Base-by-base conservation (phyloP, 495 filamentous ascomycete genomes). In the Trichocladium antarcticum region DNA sequence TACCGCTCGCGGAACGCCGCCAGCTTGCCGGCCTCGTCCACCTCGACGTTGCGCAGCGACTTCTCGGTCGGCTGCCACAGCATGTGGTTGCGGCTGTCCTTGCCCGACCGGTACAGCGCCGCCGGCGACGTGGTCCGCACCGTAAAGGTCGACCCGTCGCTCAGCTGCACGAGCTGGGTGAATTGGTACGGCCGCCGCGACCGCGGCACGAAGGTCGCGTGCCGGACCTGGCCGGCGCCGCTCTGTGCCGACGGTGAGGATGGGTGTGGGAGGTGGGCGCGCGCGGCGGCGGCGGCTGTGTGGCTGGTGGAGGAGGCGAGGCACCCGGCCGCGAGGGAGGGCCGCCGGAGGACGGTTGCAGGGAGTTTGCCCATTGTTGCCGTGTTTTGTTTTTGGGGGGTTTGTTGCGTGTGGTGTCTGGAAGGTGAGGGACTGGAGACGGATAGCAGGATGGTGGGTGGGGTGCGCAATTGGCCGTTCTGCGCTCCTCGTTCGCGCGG, bases 171-270 rank as follows among this genome's bases (percentile, higher is more conserved):
- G 28, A 98, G 81, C 68, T 98, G 92, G 17, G 92, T 95, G 78
- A 95, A 95, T 56, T 83, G 86, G 78, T 96, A 96, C 28, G 92
- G 92, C 5, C 89, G 82, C 58, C 85, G 82, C 14, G 86, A 87
- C 3, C 93, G 89, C 29, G 76, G 79, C 60, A 98, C 77, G 51
- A 95, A 84, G n/a, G 83, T 85, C 20, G 92, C 93, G 62, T 88
- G 78, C n/a, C 87, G 84, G 64, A 72, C 49, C 59, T 75, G 68
- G 42, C 35, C 55, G n/a, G 41, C 32, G 35, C 51, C 2, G 21
- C n/a, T 42, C 40, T 44, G 2, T 6, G 34, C 44, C 1, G 15
- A 56, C 57, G 60, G 60, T 71, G 54, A 21, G 67, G 36, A 12
- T 31, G 34, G 38, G 40, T 27, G 14, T 21, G 24, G 31, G 31